These are phyloP conservation scores for Angophora floribunda DNA, from an alignment of 345 rosid species.

Conservation along the genomic window DNA sequence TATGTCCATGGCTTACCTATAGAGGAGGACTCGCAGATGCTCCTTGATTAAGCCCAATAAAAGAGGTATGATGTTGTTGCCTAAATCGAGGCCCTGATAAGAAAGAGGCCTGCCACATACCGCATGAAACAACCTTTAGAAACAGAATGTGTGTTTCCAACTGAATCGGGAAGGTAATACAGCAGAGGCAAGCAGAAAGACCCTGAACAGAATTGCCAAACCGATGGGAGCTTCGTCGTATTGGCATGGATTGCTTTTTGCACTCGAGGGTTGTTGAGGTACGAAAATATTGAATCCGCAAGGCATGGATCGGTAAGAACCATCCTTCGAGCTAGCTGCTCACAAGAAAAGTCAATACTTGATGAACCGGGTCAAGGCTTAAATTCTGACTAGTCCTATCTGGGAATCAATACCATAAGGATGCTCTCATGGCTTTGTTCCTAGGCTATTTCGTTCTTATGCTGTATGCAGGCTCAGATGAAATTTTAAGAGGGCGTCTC, in stretches of 20 bases:
- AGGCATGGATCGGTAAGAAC: conserved; percentile 14
- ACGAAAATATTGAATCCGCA: conserved; percentile 1
- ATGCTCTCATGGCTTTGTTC: neutral
- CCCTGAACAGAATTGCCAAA: neutral
- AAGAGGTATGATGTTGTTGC: neutral
- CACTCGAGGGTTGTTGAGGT: conserved; percentile 4
- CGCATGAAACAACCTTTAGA: neutral
- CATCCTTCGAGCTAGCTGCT: conserved; percentile 5
- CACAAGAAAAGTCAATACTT: neutral
- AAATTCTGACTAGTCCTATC: neutral
- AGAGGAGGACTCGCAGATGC: neutral
- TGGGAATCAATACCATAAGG: neutral
- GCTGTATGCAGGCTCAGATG: neutral
- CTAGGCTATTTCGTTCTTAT: neutral
- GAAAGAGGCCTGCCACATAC: neutral
- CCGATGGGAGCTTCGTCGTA: neutral
- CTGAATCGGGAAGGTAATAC: neutral
- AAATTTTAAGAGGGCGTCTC: neutral
- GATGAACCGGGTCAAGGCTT: neutral
- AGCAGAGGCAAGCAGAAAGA: neutral
- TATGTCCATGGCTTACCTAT: neutral
- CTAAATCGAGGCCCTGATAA: neutral
- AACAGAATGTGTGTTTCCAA: neutral
- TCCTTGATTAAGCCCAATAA: neutral
- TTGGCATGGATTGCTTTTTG: neutral